Evolutionary conservation across 208 protist genomes (phyloP).

Genomic region (Herpetomonas tarakana): DNA sequence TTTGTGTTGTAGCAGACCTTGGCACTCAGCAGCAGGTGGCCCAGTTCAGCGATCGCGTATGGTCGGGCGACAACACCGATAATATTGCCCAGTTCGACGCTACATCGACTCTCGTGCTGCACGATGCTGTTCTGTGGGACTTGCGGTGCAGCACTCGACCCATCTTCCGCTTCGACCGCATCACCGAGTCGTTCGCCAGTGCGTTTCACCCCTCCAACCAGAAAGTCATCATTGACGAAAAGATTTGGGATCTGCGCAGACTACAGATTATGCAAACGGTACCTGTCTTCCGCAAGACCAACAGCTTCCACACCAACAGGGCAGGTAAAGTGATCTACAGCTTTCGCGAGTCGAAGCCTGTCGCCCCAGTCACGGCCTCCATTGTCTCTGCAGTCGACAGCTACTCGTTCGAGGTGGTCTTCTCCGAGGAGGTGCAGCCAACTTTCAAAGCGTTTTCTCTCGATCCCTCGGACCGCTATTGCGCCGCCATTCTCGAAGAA

Average conservation of each 20-base stretch:
- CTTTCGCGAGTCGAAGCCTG: constrained; percentile 52
- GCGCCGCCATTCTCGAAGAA: constrained; percentile 72
- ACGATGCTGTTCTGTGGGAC: constrained; percentile 87
- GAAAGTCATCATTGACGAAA: constrained; percentile 82
- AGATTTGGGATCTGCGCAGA: constrained; percentile 84
- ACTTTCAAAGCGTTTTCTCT: constrained; percentile 72
- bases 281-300: constrained; percentile 67
- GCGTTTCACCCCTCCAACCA: constrained; percentile 72
- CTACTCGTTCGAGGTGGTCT: constrained; percentile 71
- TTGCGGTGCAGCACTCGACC: constrained; percentile 61
- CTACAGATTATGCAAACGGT: constrained; percentile 72
- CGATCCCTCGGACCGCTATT: constrained; percentile 84
- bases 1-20: constrained; percentile 67
- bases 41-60: constrained; percentile 64
- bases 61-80: constrained; percentile 62
- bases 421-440: constrained; percentile 71
- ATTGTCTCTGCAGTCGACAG: constrained; percentile 82
- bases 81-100: constrained; percentile 82
- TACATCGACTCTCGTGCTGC: constrained; percentile 68
- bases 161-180: constrained; percentile 82
- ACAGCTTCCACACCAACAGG: constrained; percentile 57
- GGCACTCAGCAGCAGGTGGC: constrained; percentile 44
- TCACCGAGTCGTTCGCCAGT: constrained; percentile 79
- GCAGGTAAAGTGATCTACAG: constrained; percentile 68
- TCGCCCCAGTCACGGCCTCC: constrained; percentile 28